These are phyloP conservation scores for Crucibulum laeve DNA, from an alignment of 768 basidiomycete species.

Conservation along the genomic window DNA sequence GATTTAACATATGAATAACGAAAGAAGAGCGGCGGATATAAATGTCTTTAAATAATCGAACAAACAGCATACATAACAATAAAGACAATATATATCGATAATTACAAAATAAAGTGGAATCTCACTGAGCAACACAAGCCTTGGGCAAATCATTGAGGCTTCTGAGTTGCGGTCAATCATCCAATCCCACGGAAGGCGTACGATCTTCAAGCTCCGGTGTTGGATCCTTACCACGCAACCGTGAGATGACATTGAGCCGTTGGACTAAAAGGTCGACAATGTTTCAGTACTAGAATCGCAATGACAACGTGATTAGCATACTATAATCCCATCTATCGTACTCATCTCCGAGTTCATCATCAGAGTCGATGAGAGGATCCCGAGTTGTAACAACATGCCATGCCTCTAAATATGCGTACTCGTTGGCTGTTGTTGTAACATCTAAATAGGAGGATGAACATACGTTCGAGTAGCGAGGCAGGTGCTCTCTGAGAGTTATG, in stretches of 20 bases:
- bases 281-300: constrained; percentile 6
- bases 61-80: background rate
- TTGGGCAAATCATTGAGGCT: background rate
- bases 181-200: too few species aligned
- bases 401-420: constrained; percentile 45
- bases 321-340: constrained; percentile 63
- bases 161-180: background rate
- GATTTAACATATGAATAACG: too few species aligned
- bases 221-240: constrained; percentile 51
- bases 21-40: too few species aligned
- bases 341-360: constrained; percentile 66
- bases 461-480: constrained; percentile 67
- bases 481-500: constrained; percentile 17
- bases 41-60: background rate
- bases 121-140: background rate
- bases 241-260: constrained; percentile 56
- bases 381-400: constrained; percentile 64
- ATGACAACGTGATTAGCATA: constrained; percentile 24
- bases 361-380: constrained; percentile 75
- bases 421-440: background rate
- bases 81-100: background rate
- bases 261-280: constrained; percentile 36
- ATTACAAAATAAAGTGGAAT: background rate
- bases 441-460: constrained; percentile 15
- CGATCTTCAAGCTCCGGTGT: constrained; percentile 43